Evolutionary conservation across 164 flowering plant genomes (phyloP).

Genomic region (Euptelea pleiosperma): DNA sequence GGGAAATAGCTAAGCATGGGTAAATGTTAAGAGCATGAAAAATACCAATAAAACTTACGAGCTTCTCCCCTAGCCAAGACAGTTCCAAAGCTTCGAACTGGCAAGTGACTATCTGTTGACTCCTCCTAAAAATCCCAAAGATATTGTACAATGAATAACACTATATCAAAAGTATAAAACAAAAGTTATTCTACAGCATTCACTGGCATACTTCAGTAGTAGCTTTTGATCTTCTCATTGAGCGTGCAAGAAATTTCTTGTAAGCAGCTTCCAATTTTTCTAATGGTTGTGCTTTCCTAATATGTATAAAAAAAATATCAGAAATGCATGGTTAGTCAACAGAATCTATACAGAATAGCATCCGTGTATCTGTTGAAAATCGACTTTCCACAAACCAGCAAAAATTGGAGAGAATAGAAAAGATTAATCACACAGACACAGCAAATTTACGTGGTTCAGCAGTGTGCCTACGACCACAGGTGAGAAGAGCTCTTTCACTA

Average conservation of each 20-base stretch:
- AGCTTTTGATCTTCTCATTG: constrained; percentile 47
- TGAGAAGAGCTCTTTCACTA: too few species aligned
- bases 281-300: constrained; percentile 76
- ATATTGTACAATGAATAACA: constrained; percentile 1
- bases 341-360: too few species aligned
- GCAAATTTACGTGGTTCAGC: too few species aligned
- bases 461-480: too few species aligned
- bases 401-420: too few species aligned
- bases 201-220: constrained; percentile 44
- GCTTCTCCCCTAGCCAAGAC: constrained; percentile 48
- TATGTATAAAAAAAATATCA: too few species aligned
- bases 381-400: too few species aligned
- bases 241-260: constrained; percentile 63
- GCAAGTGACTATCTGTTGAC: constrained; percentile 35
- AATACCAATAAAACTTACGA: constrained; percentile 34
- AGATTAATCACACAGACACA: too few species aligned
- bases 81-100: constrained; percentile 82
- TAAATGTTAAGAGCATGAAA: neutral
- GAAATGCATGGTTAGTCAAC: neutral
- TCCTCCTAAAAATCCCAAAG: constrained; percentile 41
- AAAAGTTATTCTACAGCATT: neutral
- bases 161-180: neutral
- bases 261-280: constrained; percentile 67
- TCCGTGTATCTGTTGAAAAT: too few species aligned
- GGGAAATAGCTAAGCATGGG: constrained; percentile 5